Conservation (phyloP, 1,139 yeast genomes). For the Nakaseomyces kungkrabaensis region DNA sequence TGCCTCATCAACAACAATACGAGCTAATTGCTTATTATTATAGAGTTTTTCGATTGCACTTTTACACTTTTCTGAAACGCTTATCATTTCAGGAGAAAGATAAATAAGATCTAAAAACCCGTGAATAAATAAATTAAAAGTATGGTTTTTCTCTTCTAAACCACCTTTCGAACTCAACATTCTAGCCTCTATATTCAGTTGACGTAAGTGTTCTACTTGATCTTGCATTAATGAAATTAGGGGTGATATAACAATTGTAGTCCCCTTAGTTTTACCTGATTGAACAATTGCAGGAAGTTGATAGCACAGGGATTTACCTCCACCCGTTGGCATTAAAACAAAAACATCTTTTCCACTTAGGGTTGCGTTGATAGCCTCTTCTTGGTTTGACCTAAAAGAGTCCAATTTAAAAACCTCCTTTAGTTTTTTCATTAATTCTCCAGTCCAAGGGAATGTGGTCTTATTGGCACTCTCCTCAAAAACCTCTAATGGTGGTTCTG, state of each 20-base stretch:
- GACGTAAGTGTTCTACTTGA: constrained; percentile 74
- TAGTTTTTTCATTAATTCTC: constrained; percentile 54
- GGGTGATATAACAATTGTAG: constrained; percentile 90
- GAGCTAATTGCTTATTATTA: constrained; percentile 49
- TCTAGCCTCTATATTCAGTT: constrained; percentile 64
- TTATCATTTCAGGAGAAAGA: constrained; percentile 92
- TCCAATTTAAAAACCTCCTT: constrained; percentile 51
- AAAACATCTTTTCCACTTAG: constrained; percentile 77
- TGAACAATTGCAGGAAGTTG: constrained; percentile 85
- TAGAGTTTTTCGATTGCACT: constrained; percentile 52
- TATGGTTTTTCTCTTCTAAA: constrained; percentile 52
- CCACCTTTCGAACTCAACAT: constrained; percentile 77
- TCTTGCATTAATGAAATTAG: constrained; percentile 95
- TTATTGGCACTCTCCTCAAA: background rate
- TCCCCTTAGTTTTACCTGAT: constrained; percentile 67
- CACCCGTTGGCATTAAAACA: constrained; percentile 98
- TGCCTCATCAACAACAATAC: constrained; percentile 94
- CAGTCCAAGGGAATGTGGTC: constrained; percentile 44
- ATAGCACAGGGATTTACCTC: constrained; percentile 93
- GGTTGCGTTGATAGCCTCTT: constrained; percentile 78
- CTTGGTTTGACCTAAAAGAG: constrained; percentile 72
- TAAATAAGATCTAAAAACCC: constrained; percentile 73
- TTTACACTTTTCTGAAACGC: constrained; percentile 62
- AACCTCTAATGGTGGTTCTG: background rate
- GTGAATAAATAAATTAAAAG: constrained; percentile 50